Evolutionary conservation across 164 flowering plant genomes (phyloP).

Genomic region (Brasenia schreberi): DNA sequence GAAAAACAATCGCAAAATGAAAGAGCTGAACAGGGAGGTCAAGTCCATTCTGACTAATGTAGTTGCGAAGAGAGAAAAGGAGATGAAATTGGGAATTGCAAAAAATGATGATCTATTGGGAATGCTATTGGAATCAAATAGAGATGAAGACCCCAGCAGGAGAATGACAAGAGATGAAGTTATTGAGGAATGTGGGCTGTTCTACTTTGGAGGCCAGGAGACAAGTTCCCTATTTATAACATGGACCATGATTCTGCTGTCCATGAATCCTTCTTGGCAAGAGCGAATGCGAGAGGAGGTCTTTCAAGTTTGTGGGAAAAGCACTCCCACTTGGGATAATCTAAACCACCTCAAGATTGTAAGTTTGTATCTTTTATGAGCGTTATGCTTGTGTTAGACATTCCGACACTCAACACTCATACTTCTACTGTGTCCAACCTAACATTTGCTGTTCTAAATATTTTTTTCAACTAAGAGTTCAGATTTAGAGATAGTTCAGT

Average conservation of each 20-base stretch:
- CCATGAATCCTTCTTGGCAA: constrained; percentile 10
- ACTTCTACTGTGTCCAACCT: too few species aligned
- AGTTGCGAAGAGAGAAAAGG: constrained; percentile 4
- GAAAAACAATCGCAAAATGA: constrained; percentile 16
- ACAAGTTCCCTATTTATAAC: constrained; percentile 7
- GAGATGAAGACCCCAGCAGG: background rate
- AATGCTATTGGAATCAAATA: constrained; percentile 4
- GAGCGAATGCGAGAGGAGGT: constrained; percentile 9
- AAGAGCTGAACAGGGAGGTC: constrained; percentile 10
- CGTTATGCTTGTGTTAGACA: background rate
- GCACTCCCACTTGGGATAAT: constrained; percentile 5
- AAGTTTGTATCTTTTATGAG: constrained; percentile 1
- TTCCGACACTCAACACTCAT: too few species aligned
- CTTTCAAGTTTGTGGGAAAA: constrained; percentile 6
- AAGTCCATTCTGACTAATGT: background rate
- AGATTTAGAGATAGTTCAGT: too few species aligned
- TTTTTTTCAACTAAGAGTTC: too few species aligned
- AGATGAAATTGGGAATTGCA: constrained; percentile 5
- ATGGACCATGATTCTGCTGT: constrained; percentile 7
- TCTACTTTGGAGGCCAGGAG: constrained; percentile 10
- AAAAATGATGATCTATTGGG: constrained; percentile 1
- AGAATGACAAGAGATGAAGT: constrained; percentile 27
- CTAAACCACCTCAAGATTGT: constrained; percentile 7
- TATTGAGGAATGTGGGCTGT: constrained; percentile 27
- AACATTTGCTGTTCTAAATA: too few species aligned